Evolutionary conservation across 768 basidiomycete genomes (phyloP).

Genomic region (Rhodotorula kratochvilovae): DNA sequence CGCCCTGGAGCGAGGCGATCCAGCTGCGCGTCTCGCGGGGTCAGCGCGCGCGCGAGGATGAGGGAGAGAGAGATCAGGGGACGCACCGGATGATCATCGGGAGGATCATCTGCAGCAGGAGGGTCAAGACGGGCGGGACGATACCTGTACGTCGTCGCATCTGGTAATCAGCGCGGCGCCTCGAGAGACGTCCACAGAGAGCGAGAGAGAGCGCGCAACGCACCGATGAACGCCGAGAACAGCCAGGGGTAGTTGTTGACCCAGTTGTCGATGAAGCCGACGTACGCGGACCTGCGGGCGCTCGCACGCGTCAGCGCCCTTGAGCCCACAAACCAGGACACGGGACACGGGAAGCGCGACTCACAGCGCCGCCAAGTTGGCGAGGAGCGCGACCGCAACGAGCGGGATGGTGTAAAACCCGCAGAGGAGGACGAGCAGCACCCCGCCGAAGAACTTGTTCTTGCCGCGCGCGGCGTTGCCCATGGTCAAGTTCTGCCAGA

Average conservation of each 20-base stretch:
- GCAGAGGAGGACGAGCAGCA: conserved; percentile 70
- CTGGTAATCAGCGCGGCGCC: not conserved
- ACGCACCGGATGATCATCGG: conserved; percentile 76
- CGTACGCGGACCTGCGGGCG: conserved; percentile 50
- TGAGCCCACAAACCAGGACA: not conserved
- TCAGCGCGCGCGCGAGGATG: not conserved
- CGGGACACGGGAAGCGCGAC: conserved; percentile 34
- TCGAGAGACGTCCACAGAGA: conserved; percentile 64
- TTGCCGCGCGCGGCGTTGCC: conserved; percentile 62
- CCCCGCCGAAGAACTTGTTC: conserved; percentile 69
- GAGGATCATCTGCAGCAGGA: conserved; percentile 67
- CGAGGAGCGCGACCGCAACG: conserved; percentile 79
- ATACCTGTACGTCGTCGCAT: conserved; percentile 54
- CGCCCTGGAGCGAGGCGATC: conserved; percentile 39
- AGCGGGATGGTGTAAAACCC: conserved; percentile 94
- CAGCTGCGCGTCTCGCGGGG: not conserved
- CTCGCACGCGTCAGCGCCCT: not conserved
- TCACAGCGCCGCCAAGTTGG: conserved; percentile 64
- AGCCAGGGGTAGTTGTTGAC: conserved; percentile 57
- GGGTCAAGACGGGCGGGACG: conserved; percentile 80
- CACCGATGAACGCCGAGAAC: conserved; percentile 80
- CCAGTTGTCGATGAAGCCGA: conserved; percentile 74
- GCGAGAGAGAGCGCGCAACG: conserved; percentile 80
- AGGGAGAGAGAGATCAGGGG: conserved; percentile 51
- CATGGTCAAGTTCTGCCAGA: conserved; percentile 86